Conservation (phyloP, 208 protist species). For the Wallacemonas rigidus region DNA sequence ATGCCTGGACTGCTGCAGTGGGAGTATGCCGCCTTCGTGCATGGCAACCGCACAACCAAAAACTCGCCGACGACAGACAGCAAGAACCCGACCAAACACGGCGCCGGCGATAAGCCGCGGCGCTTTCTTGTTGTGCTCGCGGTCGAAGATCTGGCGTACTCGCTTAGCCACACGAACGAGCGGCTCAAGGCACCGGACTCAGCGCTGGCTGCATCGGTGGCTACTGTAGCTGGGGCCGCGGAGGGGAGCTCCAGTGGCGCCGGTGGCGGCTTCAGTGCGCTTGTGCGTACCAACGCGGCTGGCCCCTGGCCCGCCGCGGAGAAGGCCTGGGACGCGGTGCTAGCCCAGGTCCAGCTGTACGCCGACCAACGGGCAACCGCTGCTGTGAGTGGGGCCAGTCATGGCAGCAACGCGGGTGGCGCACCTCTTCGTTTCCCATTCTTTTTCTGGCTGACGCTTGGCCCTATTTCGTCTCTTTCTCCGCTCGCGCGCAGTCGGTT, state of each 20-base stretch:
- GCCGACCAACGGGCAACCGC: constrained; percentile 9
- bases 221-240: background rate
- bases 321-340: constrained; percentile 12
- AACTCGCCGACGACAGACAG: background rate
- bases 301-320: constrained; percentile 8
- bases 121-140: constrained; percentile 13
- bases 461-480: constrained; percentile 42
- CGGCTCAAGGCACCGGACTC: background rate
- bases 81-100: background rate
- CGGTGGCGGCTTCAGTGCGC: background rate
- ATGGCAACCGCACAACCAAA: background rate
- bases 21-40: constrained; percentile 6
- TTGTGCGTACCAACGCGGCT: background rate
- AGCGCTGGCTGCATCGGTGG: background rate
- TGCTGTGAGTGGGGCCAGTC: constrained; percentile 1
- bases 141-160: constrained; percentile 8
- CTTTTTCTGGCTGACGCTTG: constrained; percentile 55
- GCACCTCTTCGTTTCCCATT: constrained; percentile 20
- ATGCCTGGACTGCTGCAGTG: constrained; percentile 15
- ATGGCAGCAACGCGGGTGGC: background rate
- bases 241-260: background rate
- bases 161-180: background rate
- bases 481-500: constrained; percentile 43
- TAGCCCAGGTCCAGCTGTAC: background rate
- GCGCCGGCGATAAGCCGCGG: background rate